Evolutionary conservation across 176 grass and related monocot species (phyloP), one percentile per base, ranked within the genome.

Genomic region (Oryza rufipogon): DNA sequence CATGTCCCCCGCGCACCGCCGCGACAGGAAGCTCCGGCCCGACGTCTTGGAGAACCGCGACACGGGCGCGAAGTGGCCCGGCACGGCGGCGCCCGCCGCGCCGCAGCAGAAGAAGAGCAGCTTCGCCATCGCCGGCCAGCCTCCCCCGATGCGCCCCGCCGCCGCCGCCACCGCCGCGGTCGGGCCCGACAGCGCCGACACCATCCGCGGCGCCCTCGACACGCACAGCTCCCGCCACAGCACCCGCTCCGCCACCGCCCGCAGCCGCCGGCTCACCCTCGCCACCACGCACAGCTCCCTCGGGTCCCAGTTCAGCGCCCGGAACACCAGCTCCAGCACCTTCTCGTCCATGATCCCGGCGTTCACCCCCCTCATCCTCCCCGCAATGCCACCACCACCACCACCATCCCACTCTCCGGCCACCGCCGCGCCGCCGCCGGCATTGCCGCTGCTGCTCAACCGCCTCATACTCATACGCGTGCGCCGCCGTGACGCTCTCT

Each of bases 41-140:
- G 94, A 97, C 0, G 91, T 97, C 82, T 94, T 97, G 44, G 91
- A 97, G 92, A 97, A 97, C 26, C 94, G 85, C 10, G 91, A 92
- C 0, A 82, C 87, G 0, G 75, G 58, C 1, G 64, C 80, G 66
- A 88, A 92, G 88, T 97, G 94, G 6, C 89, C 91, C n/a, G 72
- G 80, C 4, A 82, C 67, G 0, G 45, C 19, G 0, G 61, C 60
- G 0, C 28, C 70, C 1, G 81, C 66, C 3, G 85, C 66, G 60
- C 94, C 91, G 82, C 91, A 91, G 87, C 94, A 96, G 86, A 84
- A 93, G 45, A 96, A 75, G 0, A 96, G 88, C 6, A 93, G 78
- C 87, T 96, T 93, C 16, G 84, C 91, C 15, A 96, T 87, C 32
- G 94, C 87, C 26, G 88, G 84, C 94, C 94, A 96, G 10, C 91